Conservation (phyloP, 1,284 basidiomycete species). For the Ustilago sp. region DNA sequence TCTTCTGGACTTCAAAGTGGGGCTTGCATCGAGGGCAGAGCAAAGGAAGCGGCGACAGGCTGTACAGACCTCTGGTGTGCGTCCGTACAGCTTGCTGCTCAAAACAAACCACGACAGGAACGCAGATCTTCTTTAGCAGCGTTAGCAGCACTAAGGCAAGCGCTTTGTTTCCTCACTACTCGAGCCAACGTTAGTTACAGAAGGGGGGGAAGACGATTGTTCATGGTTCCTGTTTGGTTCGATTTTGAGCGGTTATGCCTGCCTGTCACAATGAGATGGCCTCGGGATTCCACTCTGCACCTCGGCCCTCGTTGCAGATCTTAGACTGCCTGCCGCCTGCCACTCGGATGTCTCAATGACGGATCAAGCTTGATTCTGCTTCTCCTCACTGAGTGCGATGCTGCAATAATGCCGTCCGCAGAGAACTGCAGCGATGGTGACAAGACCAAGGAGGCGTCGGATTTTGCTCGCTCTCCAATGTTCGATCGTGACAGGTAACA, state of each 20-base stretch:
- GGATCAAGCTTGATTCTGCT: not conserved
- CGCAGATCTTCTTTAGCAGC: too few species aligned
- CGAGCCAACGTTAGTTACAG: too few species aligned
- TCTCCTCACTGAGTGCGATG: too few species aligned
- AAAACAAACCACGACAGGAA: not conserved
- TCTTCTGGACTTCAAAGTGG: not conserved
- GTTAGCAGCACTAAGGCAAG: too few species aligned
- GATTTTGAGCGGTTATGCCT: not conserved
- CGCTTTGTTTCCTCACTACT: not conserved
- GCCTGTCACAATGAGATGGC: not conserved
- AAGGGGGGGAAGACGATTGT: not conserved
- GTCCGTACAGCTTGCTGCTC: not conserved
- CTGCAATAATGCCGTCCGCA: too few species aligned
- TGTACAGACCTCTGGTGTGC: conserved; percentile 3
- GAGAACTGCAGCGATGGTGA: too few species aligned
- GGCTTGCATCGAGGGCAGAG: not conserved
- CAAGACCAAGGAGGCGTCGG: too few species aligned
- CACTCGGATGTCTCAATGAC: not conserved
- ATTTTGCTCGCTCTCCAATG: too few species aligned
- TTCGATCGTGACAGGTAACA: too few species aligned
- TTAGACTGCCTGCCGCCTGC: not conserved
- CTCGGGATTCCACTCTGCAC: conserved; percentile 8
- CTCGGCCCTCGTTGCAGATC: conserved; percentile 9
- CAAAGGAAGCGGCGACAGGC: not conserved
- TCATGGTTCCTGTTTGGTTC: too few species aligned